Base-by-base conservation (phyloP, 2,329 filamentous ascomycete genomes). In the Nemania sp. region DNA sequence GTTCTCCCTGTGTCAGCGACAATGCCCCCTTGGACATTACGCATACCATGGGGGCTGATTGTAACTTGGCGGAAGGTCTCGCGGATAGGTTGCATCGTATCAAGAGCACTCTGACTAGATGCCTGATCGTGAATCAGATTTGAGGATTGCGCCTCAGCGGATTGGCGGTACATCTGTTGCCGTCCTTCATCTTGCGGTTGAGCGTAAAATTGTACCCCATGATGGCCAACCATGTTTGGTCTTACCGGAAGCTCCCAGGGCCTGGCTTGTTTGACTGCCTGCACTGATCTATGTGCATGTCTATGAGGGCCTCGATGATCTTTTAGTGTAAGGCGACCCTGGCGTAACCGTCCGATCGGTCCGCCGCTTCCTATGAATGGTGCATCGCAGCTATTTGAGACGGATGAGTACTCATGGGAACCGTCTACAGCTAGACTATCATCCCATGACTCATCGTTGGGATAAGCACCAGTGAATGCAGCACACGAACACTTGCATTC, bases 21-120 rank as follows among this genome's bases (percentile, higher is more conserved):
- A 22, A 56, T 43, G 12, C 57, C 58, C n/a, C 42, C 42, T 12
- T 24, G 8, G 6, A 65, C 49, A 11, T 55, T 55, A 31, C 64
- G 65, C 24, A 33, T 40, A 19, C 64, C 64, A 3, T 43, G 6
- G 5, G 50, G 17, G 31, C 52, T 53, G n/a, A 67, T 15, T 12
- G 56, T 64, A 39, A 64, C 64, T 9, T 61, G 61, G 2, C 49
- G 61, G 24, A 57, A 66, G n/a, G 60, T 64, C 19, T 68, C 64
- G 12, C 34, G 19, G 19, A 57, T 56, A 3, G 37, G 8, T 17
- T 51, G 45, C 19, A 41, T 41, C 23, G 20, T 37, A 28, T 28
- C 8, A 6, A 17, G 19, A 24, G 36, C 15, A 3, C 17, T 22
- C 20, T 30, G 23, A 26, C 8, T 22, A 23, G 11, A 3, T 4